Percentiles rank a stretch among this genome's conserved stretches.
Evolutionary conservation across 495 filamentous ascomycete genomes (phyloP).

Genomic region (Hypoxylon lenormandii): DNA sequence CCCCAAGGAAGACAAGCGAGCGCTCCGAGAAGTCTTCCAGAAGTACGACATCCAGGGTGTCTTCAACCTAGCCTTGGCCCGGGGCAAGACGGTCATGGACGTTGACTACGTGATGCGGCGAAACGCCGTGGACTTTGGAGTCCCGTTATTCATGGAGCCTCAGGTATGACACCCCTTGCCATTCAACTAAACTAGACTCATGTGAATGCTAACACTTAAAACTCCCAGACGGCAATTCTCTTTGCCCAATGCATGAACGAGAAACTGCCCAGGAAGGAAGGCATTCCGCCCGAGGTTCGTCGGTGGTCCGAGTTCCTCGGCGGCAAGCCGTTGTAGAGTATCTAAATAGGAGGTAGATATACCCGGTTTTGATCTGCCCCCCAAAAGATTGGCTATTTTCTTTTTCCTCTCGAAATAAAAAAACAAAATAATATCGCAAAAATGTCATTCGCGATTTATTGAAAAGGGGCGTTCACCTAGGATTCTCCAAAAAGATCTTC

Average conservation of each 20-base stretch:
- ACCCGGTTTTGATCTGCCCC: background rate
- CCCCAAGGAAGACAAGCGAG: slow-evolving; percentile 94
- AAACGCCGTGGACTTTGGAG: slow-evolving; percentile 97
- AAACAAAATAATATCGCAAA: slow-evolving; percentile 13
- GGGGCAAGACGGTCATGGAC: slow-evolving; percentile 86
- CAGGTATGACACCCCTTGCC: slow-evolving; percentile 70
- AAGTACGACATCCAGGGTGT: slow-evolving; percentile 95
- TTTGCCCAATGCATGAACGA: slow-evolving; percentile 96
- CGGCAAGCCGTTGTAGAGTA: slow-evolving; percentile 82
- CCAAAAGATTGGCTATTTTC: background rate
- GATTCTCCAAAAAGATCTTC: background rate
- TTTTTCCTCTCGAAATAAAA: too few species aligned
- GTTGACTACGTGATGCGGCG: slow-evolving; percentile 98
- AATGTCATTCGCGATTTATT: slow-evolving; percentile 1
- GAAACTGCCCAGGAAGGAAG: slow-evolving; percentile 86
- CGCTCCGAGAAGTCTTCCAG: slow-evolving; percentile 93
- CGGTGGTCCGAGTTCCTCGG: slow-evolving; percentile 95
- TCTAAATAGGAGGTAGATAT: background rate
- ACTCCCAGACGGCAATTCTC: slow-evolving; percentile 83
- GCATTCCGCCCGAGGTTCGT: slow-evolving; percentile 87
- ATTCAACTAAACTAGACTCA: slow-evolving; percentile 2
- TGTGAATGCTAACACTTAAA: slow-evolving; percentile 45
- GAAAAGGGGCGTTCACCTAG: slow-evolving; percentile 4
- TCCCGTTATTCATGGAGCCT: slow-evolving; percentile 98
- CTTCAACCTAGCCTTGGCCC: slow-evolving; percentile 89